Percentiles rank a stretch among this genome's conserved stretches.
These are phyloP conservation scores for Phytopythium ostracodes DNA, from an alignment of 352 stramenopile species.

Conservation along the genomic window DNA sequence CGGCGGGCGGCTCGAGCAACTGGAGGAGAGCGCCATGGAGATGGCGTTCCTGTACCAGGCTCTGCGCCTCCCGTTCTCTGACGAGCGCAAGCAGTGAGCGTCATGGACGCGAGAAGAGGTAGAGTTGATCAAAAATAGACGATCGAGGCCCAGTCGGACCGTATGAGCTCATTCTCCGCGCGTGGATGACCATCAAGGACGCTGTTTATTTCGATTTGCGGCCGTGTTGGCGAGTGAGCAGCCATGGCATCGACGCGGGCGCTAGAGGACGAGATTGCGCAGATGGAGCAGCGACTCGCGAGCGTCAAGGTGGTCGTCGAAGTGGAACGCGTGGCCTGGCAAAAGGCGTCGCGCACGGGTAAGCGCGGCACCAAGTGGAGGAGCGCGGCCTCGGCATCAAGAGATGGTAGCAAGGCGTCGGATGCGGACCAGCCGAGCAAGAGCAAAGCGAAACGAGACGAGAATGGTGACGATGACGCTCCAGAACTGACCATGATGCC, in stretches of 20 bases:
- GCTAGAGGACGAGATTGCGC: conserved; percentile 52
- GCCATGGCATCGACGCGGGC: conserved; percentile 37
- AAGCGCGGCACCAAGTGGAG: conserved; percentile 65
- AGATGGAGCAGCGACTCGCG: conserved; percentile 58
- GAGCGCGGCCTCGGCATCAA: conserved; percentile 23
- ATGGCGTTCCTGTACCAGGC: conserved; percentile 82
- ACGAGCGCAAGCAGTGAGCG: conserved; percentile 5
- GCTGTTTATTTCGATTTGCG: not conserved
- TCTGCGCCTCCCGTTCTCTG: conserved; percentile 41
- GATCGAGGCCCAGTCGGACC: not conserved
- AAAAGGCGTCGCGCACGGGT: conserved; percentile 37
- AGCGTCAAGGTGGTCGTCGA: conserved; percentile 50
- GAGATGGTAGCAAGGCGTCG: conserved; percentile 7
- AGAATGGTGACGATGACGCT: not conserved
- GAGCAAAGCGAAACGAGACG: not conserved
- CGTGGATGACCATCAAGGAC: not conserved
- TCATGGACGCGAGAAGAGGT: conserved; percentile 4
- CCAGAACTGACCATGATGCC: conserved; percentile 26
- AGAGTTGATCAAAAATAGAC: conserved; percentile 22
- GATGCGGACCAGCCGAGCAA: not conserved
- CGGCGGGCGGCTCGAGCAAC: conserved; percentile 67
- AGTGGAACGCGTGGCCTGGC: conserved; percentile 49
- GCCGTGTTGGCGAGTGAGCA: not conserved
- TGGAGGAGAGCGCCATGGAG: conserved; percentile 77
- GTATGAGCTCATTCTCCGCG: not conserved